Evolutionary conservation across 441 rosid species (phyloP).

Genomic region (Mallotus repandus): DNA sequence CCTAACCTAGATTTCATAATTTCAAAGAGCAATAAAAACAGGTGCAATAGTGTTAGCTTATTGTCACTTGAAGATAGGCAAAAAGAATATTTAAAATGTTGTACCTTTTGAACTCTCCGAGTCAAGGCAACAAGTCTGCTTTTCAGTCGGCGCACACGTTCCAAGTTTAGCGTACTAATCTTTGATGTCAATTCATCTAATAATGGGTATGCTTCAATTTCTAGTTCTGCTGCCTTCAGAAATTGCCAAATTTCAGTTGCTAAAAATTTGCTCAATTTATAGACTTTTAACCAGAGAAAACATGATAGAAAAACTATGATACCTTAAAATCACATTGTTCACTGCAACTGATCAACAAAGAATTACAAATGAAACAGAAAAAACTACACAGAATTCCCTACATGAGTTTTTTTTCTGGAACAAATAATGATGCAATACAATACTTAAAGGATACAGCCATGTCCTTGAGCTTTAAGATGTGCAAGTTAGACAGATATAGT

Average conservation of each 20-base stretch:
- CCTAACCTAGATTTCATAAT: slow-evolving; percentile 53
- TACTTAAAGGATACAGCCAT: background rate
- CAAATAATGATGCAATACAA: background rate
- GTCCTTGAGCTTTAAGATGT: background rate
- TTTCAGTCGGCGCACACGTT: slow-evolving; percentile 87
- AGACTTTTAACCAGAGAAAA: slow-evolving; percentile 8
- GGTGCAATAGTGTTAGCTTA: slow-evolving; percentile 3
- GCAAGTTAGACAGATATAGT: background rate
- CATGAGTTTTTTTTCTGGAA: slow-evolving; percentile 2
- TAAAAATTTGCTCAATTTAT: slow-evolving; percentile 20
- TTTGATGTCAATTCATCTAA: slow-evolving; percentile 95
- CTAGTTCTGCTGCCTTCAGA: slow-evolving; percentile 90
- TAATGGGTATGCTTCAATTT: slow-evolving; percentile 97
- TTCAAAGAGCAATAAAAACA: slow-evolving; percentile 5
- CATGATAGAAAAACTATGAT: slow-evolving; percentile 5
- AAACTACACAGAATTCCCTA: background rate
- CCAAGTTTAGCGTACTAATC: slow-evolving; percentile 94
- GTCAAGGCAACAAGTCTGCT: slow-evolving; percentile 97
- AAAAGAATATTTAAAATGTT: background rate
- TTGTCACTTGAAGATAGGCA: slow-evolving; percentile 11
- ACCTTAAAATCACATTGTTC: slow-evolving; percentile 11
- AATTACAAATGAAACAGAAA: background rate
- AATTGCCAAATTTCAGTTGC: slow-evolving; percentile 20
- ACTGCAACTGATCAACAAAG: background rate
- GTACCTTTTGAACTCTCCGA: slow-evolving; percentile 95